Evolutionary conservation across 352 stramenopile genomes (phyloP).

Genomic region (Phytophthora syringae): DNA sequence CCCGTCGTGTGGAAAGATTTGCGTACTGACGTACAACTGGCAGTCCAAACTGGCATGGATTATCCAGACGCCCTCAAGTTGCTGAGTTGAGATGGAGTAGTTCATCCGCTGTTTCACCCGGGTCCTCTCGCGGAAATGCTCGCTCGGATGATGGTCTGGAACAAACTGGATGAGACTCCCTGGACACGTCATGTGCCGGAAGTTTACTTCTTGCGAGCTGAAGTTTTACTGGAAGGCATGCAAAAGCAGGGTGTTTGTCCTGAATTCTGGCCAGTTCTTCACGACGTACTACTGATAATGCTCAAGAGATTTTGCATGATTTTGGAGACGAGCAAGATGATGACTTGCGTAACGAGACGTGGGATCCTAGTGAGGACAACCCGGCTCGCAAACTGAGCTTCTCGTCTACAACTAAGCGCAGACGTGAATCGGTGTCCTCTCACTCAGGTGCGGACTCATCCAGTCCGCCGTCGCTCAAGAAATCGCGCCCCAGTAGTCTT

Average conservation of each 20-base stretch:
- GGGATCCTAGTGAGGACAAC: neutral
- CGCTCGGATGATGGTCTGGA: neutral
- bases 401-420: neutral
- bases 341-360: neutral
- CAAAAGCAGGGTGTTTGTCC: too few species aligned
- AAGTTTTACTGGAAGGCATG: too few species aligned
- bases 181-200: neutral
- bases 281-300: neutral
- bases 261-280: neutral
- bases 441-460: neutral
- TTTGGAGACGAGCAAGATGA: neutral
- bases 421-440: neutral
- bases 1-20: too few species aligned
- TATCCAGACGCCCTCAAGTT: too few species aligned
- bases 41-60: too few species aligned
- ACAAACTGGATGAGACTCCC: neutral
- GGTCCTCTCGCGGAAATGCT: too few species aligned
- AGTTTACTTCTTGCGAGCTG: neutral
- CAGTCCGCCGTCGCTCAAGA: neutral
- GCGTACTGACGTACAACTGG: too few species aligned
- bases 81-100: too few species aligned
- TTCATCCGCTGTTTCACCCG: too few species aligned
- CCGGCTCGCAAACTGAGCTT: too few species aligned
- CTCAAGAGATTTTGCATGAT: neutral
- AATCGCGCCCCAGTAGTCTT: neutral